phyloP scores from a whole-genome alignment of 2,329 filamentous ascomycete genomes.

The Chaetomium strumarium region DNA sequence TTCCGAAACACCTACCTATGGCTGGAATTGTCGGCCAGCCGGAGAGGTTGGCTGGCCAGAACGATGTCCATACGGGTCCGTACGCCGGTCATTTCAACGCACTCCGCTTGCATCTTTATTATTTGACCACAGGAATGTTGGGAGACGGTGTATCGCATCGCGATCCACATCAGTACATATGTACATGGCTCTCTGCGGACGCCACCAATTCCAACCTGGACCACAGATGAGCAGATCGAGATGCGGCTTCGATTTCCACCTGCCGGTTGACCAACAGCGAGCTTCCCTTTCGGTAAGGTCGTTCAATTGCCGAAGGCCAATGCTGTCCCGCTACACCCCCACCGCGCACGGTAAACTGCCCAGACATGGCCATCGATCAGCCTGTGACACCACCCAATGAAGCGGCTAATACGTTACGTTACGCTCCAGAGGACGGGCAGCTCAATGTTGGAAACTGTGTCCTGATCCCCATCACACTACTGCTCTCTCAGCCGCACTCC shows the following conservation, averaged over 20 bases:
- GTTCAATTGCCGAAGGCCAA: slow-evolving; percentile 22
- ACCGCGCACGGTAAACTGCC: neutral
- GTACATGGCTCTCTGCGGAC: slow-evolving; percentile 5
- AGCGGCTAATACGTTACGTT: neutral
- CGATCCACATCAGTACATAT: slow-evolving; percentile 1
- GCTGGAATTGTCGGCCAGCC: neutral
- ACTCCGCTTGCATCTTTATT: neutral
- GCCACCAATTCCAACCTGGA: slow-evolving; percentile 12
- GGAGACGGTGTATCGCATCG: neutral
- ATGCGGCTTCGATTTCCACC: slow-evolving; percentile 11
- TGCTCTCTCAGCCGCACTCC: too few relatives aligned
- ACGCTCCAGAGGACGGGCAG: too few relatives aligned
- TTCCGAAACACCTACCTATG: slow-evolving; percentile 1
- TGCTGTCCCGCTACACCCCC: slow-evolving; percentile 1
- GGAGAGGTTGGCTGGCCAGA: neutral
- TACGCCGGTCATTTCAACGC: neutral
- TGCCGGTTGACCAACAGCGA: slow-evolving; percentile 4
- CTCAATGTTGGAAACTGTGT: neutral
- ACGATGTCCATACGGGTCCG: neutral
- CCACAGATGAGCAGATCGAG: slow-evolving; percentile 12
- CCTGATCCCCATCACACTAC: too few relatives aligned
- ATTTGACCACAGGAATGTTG: neutral
- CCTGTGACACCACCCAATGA: slow-evolving; percentile 2
- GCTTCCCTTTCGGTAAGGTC: slow-evolving; percentile 17
- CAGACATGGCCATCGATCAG: slow-evolving; percentile 7